These are phyloP conservation scores for Massarina eburnea DNA, from an alignment of 2,329 filamentous ascomycete genomes.

Conservation along the genomic window DNA sequence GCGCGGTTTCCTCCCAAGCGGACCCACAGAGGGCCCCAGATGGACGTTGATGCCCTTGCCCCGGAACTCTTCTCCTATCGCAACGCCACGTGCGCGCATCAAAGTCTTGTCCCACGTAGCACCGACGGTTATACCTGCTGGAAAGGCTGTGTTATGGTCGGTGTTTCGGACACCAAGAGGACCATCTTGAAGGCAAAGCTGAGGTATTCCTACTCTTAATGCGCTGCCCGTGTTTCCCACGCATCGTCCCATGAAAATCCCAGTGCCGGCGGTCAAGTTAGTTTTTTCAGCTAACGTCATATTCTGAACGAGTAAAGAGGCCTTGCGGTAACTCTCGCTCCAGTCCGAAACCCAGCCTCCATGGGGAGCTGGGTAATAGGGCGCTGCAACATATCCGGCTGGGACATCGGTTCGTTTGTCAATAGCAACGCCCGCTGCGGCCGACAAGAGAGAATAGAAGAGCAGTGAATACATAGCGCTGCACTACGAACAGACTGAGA, in stretches of 20 bases:
- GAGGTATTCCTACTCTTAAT: constrained; percentile 68
- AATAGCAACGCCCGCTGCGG: constrained; percentile 26
- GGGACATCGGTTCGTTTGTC: constrained; percentile 37
- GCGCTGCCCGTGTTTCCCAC: constrained; percentile 77
- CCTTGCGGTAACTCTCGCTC: constrained; percentile 70
- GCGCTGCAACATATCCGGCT: constrained; percentile 44
- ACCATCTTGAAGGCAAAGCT: constrained; percentile 65
- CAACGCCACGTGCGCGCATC: constrained; percentile 68
- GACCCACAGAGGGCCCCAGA: constrained; percentile 70
- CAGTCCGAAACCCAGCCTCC: constrained; percentile 72
- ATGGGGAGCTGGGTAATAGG: constrained; percentile 73
- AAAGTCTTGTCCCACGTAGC: constrained; percentile 75
- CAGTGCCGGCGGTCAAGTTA: constrained; percentile 72
- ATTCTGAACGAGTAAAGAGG: constrained; percentile 65
- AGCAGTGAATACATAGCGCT: constrained; percentile 23
- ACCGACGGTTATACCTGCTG: constrained; percentile 74
- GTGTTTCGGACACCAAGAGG: constrained; percentile 72
- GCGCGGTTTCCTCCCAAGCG: constrained; percentile 62
- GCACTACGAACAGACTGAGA: constrained; percentile 1
- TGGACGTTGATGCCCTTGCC: constrained; percentile 74
- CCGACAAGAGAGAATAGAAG: constrained; percentile 22
- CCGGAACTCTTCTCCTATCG: constrained; percentile 69
- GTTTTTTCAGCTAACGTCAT: constrained; percentile 83
- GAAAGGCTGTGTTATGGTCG: constrained; percentile 75
- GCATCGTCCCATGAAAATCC: constrained; percentile 70